These are phyloP conservation scores for Dovyalis caffra DNA, from an alignment of 345 rosid species.

Conservation along the genomic window DNA sequence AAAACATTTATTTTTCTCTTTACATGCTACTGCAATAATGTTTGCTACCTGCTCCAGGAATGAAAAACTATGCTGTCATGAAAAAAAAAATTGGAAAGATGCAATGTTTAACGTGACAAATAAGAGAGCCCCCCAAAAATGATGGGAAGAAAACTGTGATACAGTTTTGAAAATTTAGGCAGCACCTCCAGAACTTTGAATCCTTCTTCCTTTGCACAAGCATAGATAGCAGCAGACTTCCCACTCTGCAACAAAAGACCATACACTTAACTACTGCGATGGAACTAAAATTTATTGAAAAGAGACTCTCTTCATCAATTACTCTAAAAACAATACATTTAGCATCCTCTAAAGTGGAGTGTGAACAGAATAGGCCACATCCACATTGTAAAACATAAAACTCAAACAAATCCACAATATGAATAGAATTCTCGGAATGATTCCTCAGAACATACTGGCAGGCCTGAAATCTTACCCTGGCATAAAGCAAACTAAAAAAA, in stretches of 20 bases:
- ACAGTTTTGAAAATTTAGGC: slow-evolving; percentile 9
- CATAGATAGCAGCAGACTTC: slow-evolving; percentile 86
- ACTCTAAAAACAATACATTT: background rate
- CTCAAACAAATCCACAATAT: background rate
- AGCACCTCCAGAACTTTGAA: slow-evolving; percentile 86
- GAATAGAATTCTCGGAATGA: background rate
- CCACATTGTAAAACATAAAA: background rate
- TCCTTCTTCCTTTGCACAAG: slow-evolving; percentile 93
- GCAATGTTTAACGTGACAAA: background rate
- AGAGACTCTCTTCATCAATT: background rate
- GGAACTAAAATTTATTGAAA: slow-evolving; percentile 10
- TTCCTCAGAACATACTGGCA: background rate
- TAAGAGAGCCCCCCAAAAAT: background rate
- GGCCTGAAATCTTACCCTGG: background rate
- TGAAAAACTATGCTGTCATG: background rate
- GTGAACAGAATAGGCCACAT: background rate
- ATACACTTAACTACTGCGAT: background rate
- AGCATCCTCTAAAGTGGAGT: slow-evolving; percentile 6
- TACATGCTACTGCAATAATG: background rate
- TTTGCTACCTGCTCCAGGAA: background rate
- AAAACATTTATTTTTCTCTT: background rate
- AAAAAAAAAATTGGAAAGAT: background rate
- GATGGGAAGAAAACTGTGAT: slow-evolving; percentile 1
- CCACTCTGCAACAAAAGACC: slow-evolving; percentile 64
- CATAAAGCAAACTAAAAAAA: background rate